Conservation (phyloP, 805 yeast species). For the Cyberlindnera mrakii region DNA sequence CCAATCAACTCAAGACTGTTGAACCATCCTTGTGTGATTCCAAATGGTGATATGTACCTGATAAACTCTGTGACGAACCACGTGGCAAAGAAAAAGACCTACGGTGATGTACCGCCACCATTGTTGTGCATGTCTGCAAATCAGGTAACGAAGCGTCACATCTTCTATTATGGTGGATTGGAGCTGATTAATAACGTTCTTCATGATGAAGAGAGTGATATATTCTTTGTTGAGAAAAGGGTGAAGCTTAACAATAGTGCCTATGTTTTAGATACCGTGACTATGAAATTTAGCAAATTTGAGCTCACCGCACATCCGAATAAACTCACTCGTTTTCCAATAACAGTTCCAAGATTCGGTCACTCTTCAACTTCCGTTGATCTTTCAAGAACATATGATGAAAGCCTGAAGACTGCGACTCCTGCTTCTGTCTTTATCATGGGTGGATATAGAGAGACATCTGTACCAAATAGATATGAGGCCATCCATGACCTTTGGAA, state of each 20-base stretch:
- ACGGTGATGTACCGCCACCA: constrained; percentile 46
- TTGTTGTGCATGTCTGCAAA: constrained; percentile 43
- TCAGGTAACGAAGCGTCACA: constrained; percentile 47
- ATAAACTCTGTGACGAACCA: constrained; percentile 36
- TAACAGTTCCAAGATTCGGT: constrained; percentile 34
- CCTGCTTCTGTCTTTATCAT: constrained; percentile 36
- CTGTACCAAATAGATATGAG: constrained; percentile 21
- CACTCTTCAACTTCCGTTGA: constrained; percentile 29
- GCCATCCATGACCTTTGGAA: constrained; percentile 38
- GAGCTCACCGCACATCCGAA: constrained; percentile 30
- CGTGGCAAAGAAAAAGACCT: constrained; percentile 26
- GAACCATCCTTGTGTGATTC: constrained; percentile 35
- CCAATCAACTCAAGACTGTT: constrained; percentile 39
- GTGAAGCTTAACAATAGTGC: constrained; percentile 46
- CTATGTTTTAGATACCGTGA: constrained; percentile 51
- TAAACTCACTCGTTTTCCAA: constrained; percentile 24
- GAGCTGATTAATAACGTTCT: constrained; percentile 28
- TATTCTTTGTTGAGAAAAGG: constrained; percentile 30
- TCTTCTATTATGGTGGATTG: constrained; percentile 69
- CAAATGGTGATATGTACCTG: constrained; percentile 32
- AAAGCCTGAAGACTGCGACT: not conserved
- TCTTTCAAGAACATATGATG: constrained; percentile 2
- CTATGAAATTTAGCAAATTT: constrained; percentile 44
- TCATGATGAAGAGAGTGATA: constrained; percentile 28
- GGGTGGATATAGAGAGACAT: constrained; percentile 41